Evolutionary conservation across 2,329 filamentous ascomycete species (phyloP).

Genomic region (Paraphoma chrysanthemicola): DNA sequence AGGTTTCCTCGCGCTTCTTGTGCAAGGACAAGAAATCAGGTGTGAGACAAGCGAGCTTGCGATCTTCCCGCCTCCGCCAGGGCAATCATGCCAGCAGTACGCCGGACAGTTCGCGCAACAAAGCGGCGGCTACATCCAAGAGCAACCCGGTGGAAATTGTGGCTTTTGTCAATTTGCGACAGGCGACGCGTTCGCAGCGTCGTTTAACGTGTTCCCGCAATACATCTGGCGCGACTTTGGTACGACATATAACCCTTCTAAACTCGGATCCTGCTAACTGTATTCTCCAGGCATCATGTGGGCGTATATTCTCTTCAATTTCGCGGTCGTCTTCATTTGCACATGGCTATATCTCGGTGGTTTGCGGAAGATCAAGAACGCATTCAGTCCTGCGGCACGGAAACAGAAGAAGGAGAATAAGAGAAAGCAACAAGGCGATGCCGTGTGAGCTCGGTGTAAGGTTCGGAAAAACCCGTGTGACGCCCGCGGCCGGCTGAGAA

Average conservation of each 20-base stretch:
- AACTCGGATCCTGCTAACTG: slow-evolving; percentile 9
- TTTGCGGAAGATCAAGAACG: slow-evolving; percentile 42
- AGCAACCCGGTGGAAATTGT: slow-evolving; percentile 64
- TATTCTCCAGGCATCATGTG: slow-evolving; percentile 31
- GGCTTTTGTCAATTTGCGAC: slow-evolving; percentile 69
- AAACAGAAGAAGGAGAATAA: slow-evolving; percentile 42
- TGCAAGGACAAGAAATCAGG: slow-evolving; percentile 61
- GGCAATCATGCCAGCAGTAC: slow-evolving; percentile 68
- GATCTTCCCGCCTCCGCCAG: slow-evolving; percentile 65
- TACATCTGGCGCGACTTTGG: slow-evolving; percentile 72
- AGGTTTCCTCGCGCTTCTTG: slow-evolving; percentile 64
- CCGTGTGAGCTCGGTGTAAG: slow-evolving; percentile 16
- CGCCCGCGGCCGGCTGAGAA: slow-evolving; percentile 33
- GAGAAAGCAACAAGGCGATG: slow-evolving; percentile 31
- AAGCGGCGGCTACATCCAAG: slow-evolving; percentile 67
- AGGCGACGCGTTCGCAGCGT: slow-evolving; percentile 64
- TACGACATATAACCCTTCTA: slow-evolving; percentile 49
- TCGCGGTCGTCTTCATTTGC: slow-evolving; percentile 58
- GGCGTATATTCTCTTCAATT: slow-evolving; percentile 71
- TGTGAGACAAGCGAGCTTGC: slow-evolving; percentile 67
- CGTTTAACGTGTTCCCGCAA: slow-evolving; percentile 66
- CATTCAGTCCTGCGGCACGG: slow-evolving; percentile 42
- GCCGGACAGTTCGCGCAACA: slow-evolving; percentile 59
- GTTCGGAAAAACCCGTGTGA: slow-evolving; percentile 33
- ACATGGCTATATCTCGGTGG: slow-evolving; percentile 63